A percentile compares a stretch with the other conserved stretches of the same genome.
Conservation (phyloP, 2,329 filamentous ascomycete species). For the Botrytis cinerea region DNA sequence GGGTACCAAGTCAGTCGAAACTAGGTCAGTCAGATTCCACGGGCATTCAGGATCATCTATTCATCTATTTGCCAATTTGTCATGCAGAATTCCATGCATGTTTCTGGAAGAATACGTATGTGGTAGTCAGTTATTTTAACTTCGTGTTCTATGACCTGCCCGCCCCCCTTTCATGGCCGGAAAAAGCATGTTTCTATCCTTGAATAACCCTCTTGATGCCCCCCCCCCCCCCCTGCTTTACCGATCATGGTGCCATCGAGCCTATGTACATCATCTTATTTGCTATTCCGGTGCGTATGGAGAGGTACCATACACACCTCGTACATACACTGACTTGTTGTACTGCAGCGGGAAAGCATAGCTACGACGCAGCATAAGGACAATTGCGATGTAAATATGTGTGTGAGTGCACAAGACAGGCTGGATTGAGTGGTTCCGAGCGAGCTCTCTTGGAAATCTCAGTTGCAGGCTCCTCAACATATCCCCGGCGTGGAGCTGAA, state of each 20-base stretch:
- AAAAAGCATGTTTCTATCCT: conserved; percentile 15
- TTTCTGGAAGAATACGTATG: conserved; percentile 23
- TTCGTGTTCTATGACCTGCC: conserved; percentile 22
- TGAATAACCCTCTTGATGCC: conserved; percentile 1
- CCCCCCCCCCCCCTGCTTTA: conserved; percentile 18
- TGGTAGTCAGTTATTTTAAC: conserved; percentile 19
- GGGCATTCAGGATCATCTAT: not conserved
- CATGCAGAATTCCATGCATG: conserved; percentile 21
- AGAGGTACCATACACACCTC: not conserved
- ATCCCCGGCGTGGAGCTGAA: conserved; percentile 22
- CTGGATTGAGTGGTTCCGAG: conserved; percentile 14
- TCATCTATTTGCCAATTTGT: conserved; percentile 13
- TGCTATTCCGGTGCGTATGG: conserved; percentile 9
- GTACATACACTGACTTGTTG: conserved; percentile 15
- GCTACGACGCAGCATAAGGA: conserved; percentile 10
- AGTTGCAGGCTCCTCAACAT: not conserved
- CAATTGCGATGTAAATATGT: not conserved
- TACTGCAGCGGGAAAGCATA: conserved; percentile 21
- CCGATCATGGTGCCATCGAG: not conserved
- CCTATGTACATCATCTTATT: conserved; percentile 14
- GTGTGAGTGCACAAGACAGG: conserved; percentile 2
- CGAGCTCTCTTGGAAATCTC: not conserved
- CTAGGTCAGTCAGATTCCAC: not conserved
- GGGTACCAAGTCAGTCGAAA: not conserved
- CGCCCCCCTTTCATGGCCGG: conserved; percentile 9